These are phyloP conservation scores for Lagenidium sp. DNA, from an alignment of 352 stramenopile species.

Conservation along the genomic window DNA sequence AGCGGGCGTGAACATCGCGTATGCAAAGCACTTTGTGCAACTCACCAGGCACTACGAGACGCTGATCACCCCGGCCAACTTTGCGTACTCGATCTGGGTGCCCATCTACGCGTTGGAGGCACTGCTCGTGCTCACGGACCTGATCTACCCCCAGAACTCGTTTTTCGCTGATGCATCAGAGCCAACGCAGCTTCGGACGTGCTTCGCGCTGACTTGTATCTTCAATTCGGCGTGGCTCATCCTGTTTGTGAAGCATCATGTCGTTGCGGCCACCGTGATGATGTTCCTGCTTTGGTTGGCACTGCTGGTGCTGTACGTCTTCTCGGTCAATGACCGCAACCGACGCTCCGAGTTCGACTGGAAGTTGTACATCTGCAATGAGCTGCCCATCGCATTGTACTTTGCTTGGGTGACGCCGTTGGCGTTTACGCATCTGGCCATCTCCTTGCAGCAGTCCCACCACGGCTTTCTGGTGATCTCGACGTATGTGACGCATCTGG, in stretches of 20 bases:
- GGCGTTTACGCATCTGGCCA: conserved; percentile 54
- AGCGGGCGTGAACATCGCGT: conserved; percentile 53
- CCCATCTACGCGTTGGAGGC: conserved; percentile 58
- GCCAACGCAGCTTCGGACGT: conserved; percentile 46
- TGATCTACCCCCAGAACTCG: conserved; percentile 53
- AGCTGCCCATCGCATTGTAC: conserved; percentile 66
- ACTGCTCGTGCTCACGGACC: conserved; percentile 48
- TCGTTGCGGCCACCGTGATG: conserved; percentile 42
- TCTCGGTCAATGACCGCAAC: conserved; percentile 68
- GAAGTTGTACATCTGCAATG: conserved; percentile 63
- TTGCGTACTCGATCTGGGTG: conserved; percentile 56
- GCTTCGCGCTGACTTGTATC: conserved; percentile 55
- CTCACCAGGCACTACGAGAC: conserved; percentile 56
- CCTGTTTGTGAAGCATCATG: conserved; percentile 38
- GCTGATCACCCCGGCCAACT: conserved; percentile 59
- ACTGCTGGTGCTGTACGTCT: conserved; percentile 68
- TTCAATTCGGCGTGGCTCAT: conserved; percentile 62
- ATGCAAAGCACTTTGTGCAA: conserved; percentile 40
- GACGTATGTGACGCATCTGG: conserved; percentile 57
- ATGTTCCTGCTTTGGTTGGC: conserved; percentile 67
- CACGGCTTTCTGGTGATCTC: conserved; percentile 38
- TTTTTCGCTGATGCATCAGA: conserved; percentile 67
- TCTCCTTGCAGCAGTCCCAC: conserved; percentile 50
- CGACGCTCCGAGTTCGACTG: conserved; percentile 40
- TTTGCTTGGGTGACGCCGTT: conserved; percentile 71